Evolutionary conservation across 2,329 filamentous ascomycete species (phyloP), one percentile per base, ranked within the genome.

Genomic region (Triangularia verruculosa): DNA sequence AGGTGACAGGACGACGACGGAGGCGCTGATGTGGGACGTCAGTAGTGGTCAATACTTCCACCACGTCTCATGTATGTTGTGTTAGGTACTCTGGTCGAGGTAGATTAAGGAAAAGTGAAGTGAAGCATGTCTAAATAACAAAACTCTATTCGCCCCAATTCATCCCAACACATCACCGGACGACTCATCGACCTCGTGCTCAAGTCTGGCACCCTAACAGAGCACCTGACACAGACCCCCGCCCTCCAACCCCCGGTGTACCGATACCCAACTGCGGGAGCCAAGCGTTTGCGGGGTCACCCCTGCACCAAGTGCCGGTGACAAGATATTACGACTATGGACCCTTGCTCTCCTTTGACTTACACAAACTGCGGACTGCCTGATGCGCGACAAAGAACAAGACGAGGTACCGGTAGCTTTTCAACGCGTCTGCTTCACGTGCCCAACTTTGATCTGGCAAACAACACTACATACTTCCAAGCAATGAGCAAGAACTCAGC

Each of bases 381-480:
- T n/a, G n/a, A n/a, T n/a, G n/a, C n/a, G n/a, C n/a, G n/a, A n/a
- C n/a, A n/a, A n/a, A n/a, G n/a, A n/a, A 28, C 27, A 28, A 28
- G 27, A 5, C 27, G 27, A n/a, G n/a, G n/a, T n/a, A n/a, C n/a
- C n/a, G n/a, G n/a, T n/a, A n/a, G n/a, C n/a, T n/a, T n/a, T n/a
- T n/a, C 4, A 28, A 28, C 9, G 9, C 27, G 5, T 28, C 27
- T 4, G 34, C 4, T 9, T 39, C 34, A 39, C 34, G 17, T 15
- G 17, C 39, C 39, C 20, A 20, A 7, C 13, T 47, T 47, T 20
- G n/a, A 47, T 20, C n/a, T 47, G 12, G 39, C n/a, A 47, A 47
- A 47, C 24, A 60, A 58, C 47, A 22, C 43, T 43, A 62, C 52
- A 57, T 59, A 62, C 62, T 24, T 13, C 28, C 60, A 61, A 27